Percentiles rank a stretch among this genome's conserved stretches.
Conservation (phyloP, 306 rosid genomes). For the Cucurbita ficifolia region DNA sequence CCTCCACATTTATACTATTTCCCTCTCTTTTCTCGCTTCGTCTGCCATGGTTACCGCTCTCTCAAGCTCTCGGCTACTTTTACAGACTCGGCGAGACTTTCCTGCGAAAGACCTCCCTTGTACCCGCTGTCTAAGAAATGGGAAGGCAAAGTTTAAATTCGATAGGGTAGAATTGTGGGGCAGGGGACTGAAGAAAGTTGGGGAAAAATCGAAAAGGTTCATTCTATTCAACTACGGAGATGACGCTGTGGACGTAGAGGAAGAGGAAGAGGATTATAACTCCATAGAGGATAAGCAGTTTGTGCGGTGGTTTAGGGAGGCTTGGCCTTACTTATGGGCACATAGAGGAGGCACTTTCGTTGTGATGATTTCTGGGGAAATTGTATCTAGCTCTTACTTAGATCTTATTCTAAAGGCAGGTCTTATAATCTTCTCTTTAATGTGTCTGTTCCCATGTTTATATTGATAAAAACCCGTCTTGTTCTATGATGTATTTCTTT, state of each 20-base stretch:
- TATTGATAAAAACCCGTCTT: neutral
- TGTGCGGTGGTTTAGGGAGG: conserved; percentile 84
- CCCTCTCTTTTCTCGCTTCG: neutral
- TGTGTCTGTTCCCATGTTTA: neutral
- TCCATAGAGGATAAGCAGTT: conserved; percentile 61
- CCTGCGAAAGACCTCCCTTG: neutral
- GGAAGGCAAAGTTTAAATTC: neutral
- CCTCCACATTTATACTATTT: neutral
- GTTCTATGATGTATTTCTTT: neutral
- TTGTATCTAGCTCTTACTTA: conserved; percentile 47
- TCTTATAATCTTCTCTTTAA: neutral
- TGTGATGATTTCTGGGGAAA: conserved; percentile 72
- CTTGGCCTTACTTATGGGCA: conserved; percentile 93
- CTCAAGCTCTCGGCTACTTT: conserved; percentile 7
- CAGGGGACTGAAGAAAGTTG: conserved; percentile 3
- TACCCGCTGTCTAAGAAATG: conserved; percentile 6
- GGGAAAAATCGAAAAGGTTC: conserved; percentile 5
- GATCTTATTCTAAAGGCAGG: conserved; percentile 79
- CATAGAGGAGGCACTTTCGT: conserved; percentile 72
- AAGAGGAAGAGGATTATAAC: conserved; percentile 27
- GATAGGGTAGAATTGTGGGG: neutral
- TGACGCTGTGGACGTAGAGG: conserved; percentile 17
- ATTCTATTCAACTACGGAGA: conserved; percentile 14
- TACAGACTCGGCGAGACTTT: conserved; percentile 10
- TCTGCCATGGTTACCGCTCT: conserved; percentile 31